A percentile compares a stretch with the other conserved stretches of the same genome.
These are phyloP conservation scores for Colletotrichum abscissum DNA, from an alignment of 2,329 filamentous ascomycete genomes.

Conservation along the genomic window DNA sequence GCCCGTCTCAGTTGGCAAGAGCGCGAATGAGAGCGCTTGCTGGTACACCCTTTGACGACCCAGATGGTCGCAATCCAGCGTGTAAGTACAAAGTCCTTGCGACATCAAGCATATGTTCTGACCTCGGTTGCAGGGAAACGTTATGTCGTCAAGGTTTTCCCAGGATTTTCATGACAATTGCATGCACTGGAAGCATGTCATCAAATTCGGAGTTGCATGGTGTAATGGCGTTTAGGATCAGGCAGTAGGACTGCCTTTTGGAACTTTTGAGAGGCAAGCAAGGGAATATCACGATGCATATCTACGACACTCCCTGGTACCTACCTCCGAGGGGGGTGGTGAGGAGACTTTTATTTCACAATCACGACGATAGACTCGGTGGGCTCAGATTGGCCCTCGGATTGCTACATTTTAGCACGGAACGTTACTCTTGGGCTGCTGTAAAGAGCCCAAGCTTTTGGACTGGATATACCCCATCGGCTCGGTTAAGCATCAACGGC, in stretches of 20 bases:
- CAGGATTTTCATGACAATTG: slow-evolving; percentile 44
- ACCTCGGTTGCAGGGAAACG: slow-evolving; percentile 50
- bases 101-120: not conserved
- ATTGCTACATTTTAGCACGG: slow-evolving; percentile 12
- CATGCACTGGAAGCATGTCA: slow-evolving; percentile 9
- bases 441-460: slow-evolving; percentile 7
- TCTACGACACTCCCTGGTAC: slow-evolving; percentile 19
- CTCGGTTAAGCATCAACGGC: slow-evolving; percentile 24
- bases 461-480: slow-evolving; percentile 33
- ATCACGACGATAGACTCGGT: slow-evolving; percentile 8
- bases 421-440: not conserved
- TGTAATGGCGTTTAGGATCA: slow-evolving; percentile 29
- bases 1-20: slow-evolving; percentile 56
- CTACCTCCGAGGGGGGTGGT: not conserved
- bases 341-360: slow-evolving; percentile 21
- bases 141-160: slow-evolving; percentile 56
- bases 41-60: slow-evolving; percentile 55
- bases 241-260: slow-evolving; percentile 24
- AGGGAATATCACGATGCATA: slow-evolving; percentile 13
- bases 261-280: not conserved
- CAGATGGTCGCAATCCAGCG: slow-evolving; percentile 50
- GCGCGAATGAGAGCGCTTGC: slow-evolving; percentile 57
- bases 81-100: slow-evolving; percentile 46
- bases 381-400: slow-evolving; percentile 8
- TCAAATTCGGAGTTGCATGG: slow-evolving; percentile 21